A percentile compares a stretch with the other conserved stretches of the same genome.
These are phyloP conservation scores for Planoprotostelium fungivorum DNA, from an alignment of 78 protist species.

Conservation along the genomic window DNA sequence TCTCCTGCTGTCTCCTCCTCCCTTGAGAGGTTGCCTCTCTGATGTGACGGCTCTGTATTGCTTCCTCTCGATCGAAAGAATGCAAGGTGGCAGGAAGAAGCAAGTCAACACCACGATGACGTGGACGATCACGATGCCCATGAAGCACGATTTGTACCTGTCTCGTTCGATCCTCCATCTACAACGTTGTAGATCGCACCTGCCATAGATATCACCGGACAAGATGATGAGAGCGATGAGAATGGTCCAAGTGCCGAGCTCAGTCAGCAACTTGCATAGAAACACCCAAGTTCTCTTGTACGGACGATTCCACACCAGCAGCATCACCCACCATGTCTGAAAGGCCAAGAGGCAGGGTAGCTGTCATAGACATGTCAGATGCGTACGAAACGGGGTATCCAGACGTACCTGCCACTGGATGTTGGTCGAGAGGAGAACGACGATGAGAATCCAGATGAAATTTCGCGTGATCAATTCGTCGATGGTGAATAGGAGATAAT, in stretches of 20 bases:
- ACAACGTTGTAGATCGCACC: neutral
- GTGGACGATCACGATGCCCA: neutral
- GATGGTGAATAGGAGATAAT: neutral
- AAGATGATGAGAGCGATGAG: neutral
- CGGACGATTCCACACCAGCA: neutral
- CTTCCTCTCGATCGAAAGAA: neutral
- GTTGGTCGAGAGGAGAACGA: neutral
- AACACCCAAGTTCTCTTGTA: neutral
- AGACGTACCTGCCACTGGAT: too few species aligned
- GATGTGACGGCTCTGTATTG: too few species aligned
- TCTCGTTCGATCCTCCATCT: neutral
- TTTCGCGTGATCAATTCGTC: neutral
- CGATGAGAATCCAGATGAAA: neutral
- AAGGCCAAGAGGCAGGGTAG: neutral
- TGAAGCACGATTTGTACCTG: neutral
- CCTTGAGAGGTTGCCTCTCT: too few species aligned
- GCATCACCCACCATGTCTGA: neutral
- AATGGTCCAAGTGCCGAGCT: neutral
- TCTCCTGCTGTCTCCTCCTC: too few species aligned
- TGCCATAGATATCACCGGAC: neutral
- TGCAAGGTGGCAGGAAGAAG: neutral
- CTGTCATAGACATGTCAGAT: too few species aligned
- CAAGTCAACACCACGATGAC: neutral
- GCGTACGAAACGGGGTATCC: too few species aligned
- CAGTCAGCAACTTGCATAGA: neutral